Evolutionary conservation across 163 green algal species (phyloP).

Genomic region (Botryococcus braunii): DNA sequence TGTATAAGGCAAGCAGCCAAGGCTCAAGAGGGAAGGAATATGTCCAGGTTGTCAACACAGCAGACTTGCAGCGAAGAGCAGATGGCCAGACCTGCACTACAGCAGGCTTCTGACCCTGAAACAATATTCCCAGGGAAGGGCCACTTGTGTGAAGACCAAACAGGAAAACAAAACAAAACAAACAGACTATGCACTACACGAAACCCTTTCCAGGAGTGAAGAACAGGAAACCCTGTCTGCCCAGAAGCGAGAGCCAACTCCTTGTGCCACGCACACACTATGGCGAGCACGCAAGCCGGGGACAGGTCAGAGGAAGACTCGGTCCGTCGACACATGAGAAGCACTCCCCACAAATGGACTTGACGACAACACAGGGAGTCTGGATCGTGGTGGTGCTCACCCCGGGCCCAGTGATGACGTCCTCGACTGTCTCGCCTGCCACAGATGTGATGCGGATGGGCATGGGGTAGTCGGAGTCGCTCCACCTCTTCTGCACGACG

Average conservation of each 20-base stretch:
- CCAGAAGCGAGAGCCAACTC: not conserved
- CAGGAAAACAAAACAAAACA: no score
- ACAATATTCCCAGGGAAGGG: no score
- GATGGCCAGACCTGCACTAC: no score
- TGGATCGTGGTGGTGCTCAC: not conserved
- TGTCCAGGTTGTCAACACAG: no score
- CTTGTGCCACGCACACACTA: not conserved
- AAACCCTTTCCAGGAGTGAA: no score
- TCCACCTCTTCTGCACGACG: no score
- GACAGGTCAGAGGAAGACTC: no score
- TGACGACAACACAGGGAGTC: not conserved
- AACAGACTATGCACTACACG: no score
- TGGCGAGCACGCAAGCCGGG: not conserved
- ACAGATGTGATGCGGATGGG: slow-evolving; percentile 6
- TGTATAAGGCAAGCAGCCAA: not conserved
- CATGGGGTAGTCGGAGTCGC: slow-evolving; percentile 5
- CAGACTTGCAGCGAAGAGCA: no score
- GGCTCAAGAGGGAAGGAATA: not conserved
- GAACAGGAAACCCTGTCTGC: not conserved
- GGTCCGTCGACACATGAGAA: no score
- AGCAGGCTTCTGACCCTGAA: no score
- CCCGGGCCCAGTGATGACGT: not conserved
- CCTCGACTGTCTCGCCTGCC: slow-evolving; percentile 3
- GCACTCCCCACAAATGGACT: not conserved
- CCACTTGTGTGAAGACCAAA: no score